Evolutionary conservation across 2,329 filamentous ascomycete genomes (phyloP).

Genomic region (Fusarium staphyleae): DNA sequence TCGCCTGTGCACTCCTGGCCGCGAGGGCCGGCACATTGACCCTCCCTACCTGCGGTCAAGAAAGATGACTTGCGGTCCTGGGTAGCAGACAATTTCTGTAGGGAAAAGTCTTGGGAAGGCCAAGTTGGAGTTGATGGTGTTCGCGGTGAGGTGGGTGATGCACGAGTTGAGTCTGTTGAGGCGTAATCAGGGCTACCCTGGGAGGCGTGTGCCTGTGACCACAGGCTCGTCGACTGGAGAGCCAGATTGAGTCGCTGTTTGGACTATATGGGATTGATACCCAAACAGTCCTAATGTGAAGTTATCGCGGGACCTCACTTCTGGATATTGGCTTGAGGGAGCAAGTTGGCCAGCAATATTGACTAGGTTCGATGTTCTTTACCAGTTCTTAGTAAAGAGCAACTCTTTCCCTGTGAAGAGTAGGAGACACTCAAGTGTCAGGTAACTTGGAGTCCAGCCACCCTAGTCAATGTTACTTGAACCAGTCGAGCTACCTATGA

Average conservation of each 20-base stretch:
- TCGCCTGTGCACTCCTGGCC: slow-evolving; percentile 61
- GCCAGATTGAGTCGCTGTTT: slow-evolving; percentile 45
- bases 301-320: slow-evolving; percentile 4
- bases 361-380: slow-evolving; percentile 1
- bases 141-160: slow-evolving; percentile 46
- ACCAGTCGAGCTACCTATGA: slow-evolving; percentile 13
- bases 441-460: slow-evolving; percentile 9
- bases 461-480: slow-evolving; percentile 13
- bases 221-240: slow-evolving; percentile 44
- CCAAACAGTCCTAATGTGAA: slow-evolving; percentile 46
- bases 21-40: slow-evolving; percentile 66
- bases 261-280: slow-evolving; percentile 46
- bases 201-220: slow-evolving; percentile 45
- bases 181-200: slow-evolving; percentile 45
- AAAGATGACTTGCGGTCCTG: slow-evolving; percentile 34
- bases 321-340: slow-evolving; percentile 10
- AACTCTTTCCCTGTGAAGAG: neutral
- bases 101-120: slow-evolving; percentile 33
- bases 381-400: slow-evolving; percentile 8
- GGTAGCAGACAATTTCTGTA: slow-evolving; percentile 30
- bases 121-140: slow-evolving; percentile 48
- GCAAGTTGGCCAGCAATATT: slow-evolving; percentile 2
- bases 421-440: slow-evolving; percentile 2
- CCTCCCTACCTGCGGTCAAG: slow-evolving; percentile 36
- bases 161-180: slow-evolving; percentile 44